Percentiles rank a stretch among this genome's conserved stretches.
Conservation (phyloP, 164 flowering plant species). For the Macadamia tetraphylla region DNA sequence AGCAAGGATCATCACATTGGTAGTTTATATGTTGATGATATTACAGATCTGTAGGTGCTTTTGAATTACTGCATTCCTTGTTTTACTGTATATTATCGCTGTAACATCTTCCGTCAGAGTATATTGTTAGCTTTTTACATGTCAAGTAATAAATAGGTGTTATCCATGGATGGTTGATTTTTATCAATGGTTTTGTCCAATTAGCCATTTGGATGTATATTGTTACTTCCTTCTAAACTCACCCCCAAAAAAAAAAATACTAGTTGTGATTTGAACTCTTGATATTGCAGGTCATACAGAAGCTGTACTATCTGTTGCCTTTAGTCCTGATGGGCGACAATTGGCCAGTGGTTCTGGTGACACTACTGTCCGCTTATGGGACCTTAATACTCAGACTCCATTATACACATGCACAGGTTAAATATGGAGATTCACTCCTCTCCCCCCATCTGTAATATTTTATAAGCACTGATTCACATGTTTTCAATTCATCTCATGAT, state of each 20-base stretch:
- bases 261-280: background rate
- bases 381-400: constrained; percentile 87
- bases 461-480: background rate
- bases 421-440: too few species aligned
- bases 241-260: too few species aligned
- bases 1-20: too few species aligned
- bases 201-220: background rate
- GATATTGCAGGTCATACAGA: constrained; percentile 69
- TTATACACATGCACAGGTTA: constrained; percentile 80
- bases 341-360: constrained; percentile 99
- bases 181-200: background rate
- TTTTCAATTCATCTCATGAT: too few species aligned
- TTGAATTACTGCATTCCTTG: too few species aligned
- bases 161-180: too few species aligned
- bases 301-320: constrained; percentile 92
- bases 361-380: constrained; percentile 94
- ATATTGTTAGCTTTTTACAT: too few species aligned
- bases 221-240: background rate
- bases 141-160: too few species aligned
- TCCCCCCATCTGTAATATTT: background rate
- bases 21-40: too few species aligned
- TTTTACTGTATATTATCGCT: too few species aligned
- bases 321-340: constrained; percentile 90
- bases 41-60: too few species aligned
- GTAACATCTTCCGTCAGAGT: too few species aligned